These are phyloP conservation scores for Cercophora newfieldiana DNA, from an alignment of 495 filamentous ascomycete genomes.

Conservation along the genomic window DNA sequence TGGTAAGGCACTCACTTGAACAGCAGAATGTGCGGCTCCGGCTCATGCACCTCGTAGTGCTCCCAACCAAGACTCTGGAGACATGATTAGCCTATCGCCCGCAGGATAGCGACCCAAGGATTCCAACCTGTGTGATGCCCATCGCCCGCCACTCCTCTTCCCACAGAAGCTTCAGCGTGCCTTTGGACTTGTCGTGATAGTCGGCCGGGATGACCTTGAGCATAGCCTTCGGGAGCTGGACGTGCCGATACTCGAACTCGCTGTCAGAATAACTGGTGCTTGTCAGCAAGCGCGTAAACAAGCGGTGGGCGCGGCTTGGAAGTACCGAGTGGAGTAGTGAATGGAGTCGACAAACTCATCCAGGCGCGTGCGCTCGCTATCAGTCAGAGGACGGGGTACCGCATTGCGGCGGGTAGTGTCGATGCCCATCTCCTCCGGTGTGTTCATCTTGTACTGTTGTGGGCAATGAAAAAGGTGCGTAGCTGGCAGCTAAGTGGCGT, in stretches of 20 bases:
- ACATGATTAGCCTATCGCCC: constrained; percentile 5
- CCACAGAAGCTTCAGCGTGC: constrained; percentile 93
- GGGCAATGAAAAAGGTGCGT: not conserved
- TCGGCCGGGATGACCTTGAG: constrained; percentile 94
- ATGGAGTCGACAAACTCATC: constrained; percentile 91
- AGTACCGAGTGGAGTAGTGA: constrained; percentile 91
- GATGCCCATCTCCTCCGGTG: constrained; percentile 57
- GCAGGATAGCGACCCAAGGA: not conserved
- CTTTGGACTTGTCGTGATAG: constrained; percentile 87
- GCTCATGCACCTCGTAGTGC: constrained; percentile 98
- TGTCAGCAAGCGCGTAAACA: constrained; percentile 14
- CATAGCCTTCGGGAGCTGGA: constrained; percentile 96
- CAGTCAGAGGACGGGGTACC: constrained; percentile 74
- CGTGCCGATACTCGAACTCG: constrained; percentile 91
- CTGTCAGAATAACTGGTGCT: constrained; percentile 74
- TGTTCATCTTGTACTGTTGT: constrained; percentile 23
- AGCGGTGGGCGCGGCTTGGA: not conserved
- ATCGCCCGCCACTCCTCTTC: constrained; percentile 97
- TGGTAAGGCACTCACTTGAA: constrained; percentile 79
- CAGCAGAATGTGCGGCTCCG: constrained; percentile 94
- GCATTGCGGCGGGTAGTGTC: constrained; percentile 82
- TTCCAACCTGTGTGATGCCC: constrained; percentile 87
- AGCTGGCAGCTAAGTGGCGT: not conserved
- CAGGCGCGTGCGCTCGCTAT: constrained; percentile 74
- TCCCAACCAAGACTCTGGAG: constrained; percentile 93